phyloP scores from a whole-genome alignment of 441 rosid genomes.

The Adansonia gregorii region DNA sequence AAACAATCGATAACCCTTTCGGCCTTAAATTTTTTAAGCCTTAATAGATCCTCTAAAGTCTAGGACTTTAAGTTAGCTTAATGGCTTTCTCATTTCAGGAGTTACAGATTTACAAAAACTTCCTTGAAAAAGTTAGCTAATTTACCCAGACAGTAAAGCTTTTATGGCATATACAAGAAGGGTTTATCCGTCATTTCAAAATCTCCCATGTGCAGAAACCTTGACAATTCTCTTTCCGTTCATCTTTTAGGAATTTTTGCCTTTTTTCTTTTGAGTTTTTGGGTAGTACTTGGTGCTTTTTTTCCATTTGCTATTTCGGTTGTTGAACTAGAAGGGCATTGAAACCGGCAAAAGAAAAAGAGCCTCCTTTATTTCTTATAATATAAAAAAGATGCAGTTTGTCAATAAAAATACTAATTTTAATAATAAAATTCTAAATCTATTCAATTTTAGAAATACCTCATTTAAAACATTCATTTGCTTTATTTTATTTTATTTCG shows the following conservation, averaged over 20 bases:
- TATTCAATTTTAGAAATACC: no score
- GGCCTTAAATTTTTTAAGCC: not conserved
- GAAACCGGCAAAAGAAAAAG: no score
- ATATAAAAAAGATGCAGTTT: no score
- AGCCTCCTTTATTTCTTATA: no score
- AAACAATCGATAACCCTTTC: not conserved
- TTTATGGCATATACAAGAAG: not conserved
- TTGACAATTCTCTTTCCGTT: not conserved
- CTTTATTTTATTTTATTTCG: no score
- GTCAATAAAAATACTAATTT: no score
- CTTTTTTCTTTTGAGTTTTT: not conserved
- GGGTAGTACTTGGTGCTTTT: not conserved
- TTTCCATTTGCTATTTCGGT: not conserved
- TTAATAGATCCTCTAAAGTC: not conserved
- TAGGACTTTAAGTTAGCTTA: not conserved
- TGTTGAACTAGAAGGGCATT: not conserved
- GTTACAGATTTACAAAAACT: not conserved
- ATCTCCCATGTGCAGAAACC: not conserved
- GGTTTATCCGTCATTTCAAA: conserved; percentile 13
- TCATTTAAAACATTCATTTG: no score
- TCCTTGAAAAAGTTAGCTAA: not conserved
- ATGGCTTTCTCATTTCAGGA: not conserved
- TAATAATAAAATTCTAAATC: no score
- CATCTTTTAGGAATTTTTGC: no score
- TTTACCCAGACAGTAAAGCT: not conserved